phyloP scores from a whole-genome alignment of 192 early-diverging fungal genomes.

The Neocallimastix lanati region DNA sequence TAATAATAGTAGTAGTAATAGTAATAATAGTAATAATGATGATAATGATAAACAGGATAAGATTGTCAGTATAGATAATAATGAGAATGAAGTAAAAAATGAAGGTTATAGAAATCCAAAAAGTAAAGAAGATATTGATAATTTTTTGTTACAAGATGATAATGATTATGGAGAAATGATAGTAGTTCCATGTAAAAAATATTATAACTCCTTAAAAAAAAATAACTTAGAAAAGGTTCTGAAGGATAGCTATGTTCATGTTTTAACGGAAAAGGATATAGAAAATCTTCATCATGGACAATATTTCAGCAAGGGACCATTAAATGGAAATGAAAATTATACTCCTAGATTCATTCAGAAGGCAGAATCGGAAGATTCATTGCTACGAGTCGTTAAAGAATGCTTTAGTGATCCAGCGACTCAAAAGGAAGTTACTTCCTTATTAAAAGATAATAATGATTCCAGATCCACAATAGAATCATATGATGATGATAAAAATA shows the following conservation, averaged over 20 bases:
- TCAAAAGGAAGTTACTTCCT: not conserved
- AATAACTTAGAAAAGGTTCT: not conserved
- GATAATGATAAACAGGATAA: not conserved
- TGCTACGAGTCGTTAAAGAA: not conserved
- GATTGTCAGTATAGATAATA: not conserved
- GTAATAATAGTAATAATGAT: no score
- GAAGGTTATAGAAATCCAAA: not conserved
- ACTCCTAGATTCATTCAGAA: not conserved
- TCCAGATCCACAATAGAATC: not conserved
- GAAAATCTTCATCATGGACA: not conserved
- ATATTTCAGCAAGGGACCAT: not conserved
- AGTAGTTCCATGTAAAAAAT: not conserved
- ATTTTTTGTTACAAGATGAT: not conserved
- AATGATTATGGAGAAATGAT: not conserved
- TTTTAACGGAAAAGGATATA: not conserved
- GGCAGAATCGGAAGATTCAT: not conserved
- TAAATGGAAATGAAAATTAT: not conserved
- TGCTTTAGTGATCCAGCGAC: not conserved
- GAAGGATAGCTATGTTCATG: not conserved
- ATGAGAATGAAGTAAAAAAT: not conserved
- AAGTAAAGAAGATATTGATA: not conserved
- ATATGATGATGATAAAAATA: not conserved
- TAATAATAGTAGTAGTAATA: no score
- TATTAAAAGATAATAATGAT: not conserved
- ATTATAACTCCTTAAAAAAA: not conserved